Evolutionary conservation across 176 grass and related monocot genomes (phyloP).

Genomic region (Oryza glaberrima): DNA sequence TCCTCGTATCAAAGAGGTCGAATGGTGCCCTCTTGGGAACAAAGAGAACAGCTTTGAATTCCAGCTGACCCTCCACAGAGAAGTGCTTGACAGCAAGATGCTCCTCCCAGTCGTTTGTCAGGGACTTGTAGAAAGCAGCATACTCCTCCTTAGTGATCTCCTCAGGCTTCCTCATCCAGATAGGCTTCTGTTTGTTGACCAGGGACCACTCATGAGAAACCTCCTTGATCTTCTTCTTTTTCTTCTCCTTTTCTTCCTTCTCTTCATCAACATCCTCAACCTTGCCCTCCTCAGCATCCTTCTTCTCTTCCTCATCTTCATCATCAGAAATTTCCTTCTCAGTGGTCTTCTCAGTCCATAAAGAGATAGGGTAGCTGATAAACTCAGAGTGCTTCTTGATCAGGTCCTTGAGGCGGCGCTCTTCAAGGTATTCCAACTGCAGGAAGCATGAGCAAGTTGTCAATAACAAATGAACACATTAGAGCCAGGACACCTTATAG

Average conservation of each 20-base stretch:
- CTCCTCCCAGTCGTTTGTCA: conserved; percentile 99
- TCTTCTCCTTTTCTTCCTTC: conserved; percentile 87
- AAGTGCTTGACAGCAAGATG: conserved; percentile 95
- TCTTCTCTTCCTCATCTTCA: conserved; percentile 97
- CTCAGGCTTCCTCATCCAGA: conserved; percentile 99
- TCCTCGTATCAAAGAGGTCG: conserved; percentile 93
- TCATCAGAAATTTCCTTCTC: conserved; percentile 98
- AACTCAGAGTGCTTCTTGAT: conserved; percentile 99
- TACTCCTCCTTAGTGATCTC: conserved; percentile 99
- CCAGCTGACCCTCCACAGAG: conserved; percentile 96
- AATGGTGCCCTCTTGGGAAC: conserved; percentile 95
- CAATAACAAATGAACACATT: not conserved
- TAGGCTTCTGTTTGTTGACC: conserved; percentile 96
- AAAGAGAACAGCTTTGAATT: conserved; percentile 96
- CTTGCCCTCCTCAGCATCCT: conserved; percentile 93
- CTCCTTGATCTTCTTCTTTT: conserved; percentile 99
- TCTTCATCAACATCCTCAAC: conserved; percentile 93
- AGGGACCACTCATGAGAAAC: conserved; percentile 92
- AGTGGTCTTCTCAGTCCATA: conserved; percentile 94
- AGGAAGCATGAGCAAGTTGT: conserved; percentile 1
- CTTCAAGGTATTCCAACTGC: conserved; percentile 95
- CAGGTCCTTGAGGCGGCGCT: conserved; percentile 91
- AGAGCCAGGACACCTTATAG: not conserved
- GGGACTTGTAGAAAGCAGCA: conserved; percentile 95
- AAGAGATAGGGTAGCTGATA: conserved; percentile 96